These are phyloP conservation scores for Naematelia encephala DNA, from an alignment of 768 basidiomycete genomes.

Conservation along the genomic window DNA sequence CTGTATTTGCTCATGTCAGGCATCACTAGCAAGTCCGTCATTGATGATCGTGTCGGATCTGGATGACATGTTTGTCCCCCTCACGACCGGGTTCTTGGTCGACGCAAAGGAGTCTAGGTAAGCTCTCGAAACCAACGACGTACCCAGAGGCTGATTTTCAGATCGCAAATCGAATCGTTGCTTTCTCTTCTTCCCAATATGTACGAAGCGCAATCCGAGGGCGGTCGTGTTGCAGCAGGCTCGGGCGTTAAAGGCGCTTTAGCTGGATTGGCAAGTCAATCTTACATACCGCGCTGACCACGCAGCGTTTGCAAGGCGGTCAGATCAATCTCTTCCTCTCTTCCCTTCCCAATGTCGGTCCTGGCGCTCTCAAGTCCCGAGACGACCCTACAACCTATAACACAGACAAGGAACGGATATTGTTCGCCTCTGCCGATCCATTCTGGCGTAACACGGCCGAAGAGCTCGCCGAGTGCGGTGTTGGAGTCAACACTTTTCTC, in stretches of 20 bases:
- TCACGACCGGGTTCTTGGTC: conserved; percentile 69
- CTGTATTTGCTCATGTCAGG: conserved; percentile 11
- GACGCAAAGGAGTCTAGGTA: conserved; percentile 70
- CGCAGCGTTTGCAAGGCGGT: conserved; percentile 58
- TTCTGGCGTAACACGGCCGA: conserved; percentile 80
- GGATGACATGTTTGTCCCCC: conserved; percentile 85
- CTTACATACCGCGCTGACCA: background rate
- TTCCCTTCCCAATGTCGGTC: conserved; percentile 66
- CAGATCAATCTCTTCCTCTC: conserved; percentile 71
- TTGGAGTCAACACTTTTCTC: conserved; percentile 85
- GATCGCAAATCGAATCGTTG: conserved; percentile 64
- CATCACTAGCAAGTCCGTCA: conserved; percentile 29
- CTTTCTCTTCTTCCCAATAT: conserved; percentile 65
- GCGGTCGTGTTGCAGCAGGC: conserved; percentile 66
- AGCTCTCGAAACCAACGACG: conserved; percentile 33
- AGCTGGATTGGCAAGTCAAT: conserved; percentile 63
- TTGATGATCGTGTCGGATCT: conserved; percentile 81
- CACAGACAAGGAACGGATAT: conserved; percentile 75
- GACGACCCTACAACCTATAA: conserved; percentile 69
- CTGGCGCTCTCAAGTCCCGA: conserved; percentile 62
- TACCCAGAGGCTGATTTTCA: conserved; percentile 42
- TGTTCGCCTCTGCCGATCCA: conserved; percentile 75
- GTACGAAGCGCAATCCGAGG: conserved; percentile 55
- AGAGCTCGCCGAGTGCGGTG: conserved; percentile 81
- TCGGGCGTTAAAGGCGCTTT: conserved; percentile 70